Evolutionary conservation across 1,284 basidiomycete genomes (phyloP).

Genomic region (Irpex sp.): DNA sequence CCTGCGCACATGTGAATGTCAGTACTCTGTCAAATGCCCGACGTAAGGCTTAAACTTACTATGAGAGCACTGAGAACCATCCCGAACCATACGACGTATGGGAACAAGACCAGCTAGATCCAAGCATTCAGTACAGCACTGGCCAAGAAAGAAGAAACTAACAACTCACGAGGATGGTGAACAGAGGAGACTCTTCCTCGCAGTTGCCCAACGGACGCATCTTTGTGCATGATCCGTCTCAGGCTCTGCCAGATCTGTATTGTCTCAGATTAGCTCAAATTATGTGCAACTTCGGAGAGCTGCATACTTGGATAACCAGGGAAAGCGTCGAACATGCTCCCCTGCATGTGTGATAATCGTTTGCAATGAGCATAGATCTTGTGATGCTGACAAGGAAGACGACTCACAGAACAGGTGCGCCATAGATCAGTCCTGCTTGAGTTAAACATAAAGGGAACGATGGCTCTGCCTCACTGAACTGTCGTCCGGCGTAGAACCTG

Average conservation of each 20-base stretch:
- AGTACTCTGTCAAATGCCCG: neutral
- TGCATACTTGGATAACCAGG: conserved; percentile 11
- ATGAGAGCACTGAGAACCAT: conserved; percentile 15
- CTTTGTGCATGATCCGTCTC: neutral
- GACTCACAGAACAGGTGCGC: conserved; percentile 30
- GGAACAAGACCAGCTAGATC: conserved; percentile 14
- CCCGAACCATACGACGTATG: conserved; percentile 18
- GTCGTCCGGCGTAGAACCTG: conserved; percentile 17
- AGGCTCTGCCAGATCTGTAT: conserved; percentile 3
- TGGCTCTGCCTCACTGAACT: conserved; percentile 14
- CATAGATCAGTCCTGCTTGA: conserved; percentile 30
- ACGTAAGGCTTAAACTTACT: conserved; percentile 4
- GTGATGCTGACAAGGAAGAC: neutral
- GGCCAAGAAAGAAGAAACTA: too few relatives aligned
- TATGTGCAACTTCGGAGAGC: too few relatives aligned
- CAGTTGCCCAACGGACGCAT: neutral
- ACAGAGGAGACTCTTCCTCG: neutral
- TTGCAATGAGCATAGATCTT: neutral
- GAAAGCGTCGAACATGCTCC: conserved; percentile 19
- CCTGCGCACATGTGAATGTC: neutral
- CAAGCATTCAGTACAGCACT: too few relatives aligned
- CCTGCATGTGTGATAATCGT: conserved; percentile 1
- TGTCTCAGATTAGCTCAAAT: too few relatives aligned
- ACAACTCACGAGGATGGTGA: neutral
- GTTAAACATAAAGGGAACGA: conserved; percentile 24